phyloP scores from a whole-genome alignment of 192 early-diverging fungal genomes.

The Entomortierella parvispora region DNA sequence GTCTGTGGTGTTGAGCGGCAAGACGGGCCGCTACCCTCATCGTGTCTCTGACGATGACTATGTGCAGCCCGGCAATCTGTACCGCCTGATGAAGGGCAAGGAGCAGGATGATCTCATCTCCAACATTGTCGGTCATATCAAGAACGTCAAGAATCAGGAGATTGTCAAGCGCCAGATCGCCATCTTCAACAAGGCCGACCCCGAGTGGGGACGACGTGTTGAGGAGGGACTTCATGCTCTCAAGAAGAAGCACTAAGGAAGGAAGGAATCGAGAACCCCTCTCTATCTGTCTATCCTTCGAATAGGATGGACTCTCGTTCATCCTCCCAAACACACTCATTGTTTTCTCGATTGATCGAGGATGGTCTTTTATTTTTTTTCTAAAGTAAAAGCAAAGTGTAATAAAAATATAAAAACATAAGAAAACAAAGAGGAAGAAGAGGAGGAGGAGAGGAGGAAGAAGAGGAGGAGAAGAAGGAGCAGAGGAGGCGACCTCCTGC shows the following conservation, averaged over 20 bases:
- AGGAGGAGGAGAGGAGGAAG: not conserved
- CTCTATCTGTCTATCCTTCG: not conserved
- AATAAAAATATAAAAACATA: not conserved
- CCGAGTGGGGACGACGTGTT: constrained; percentile 76
- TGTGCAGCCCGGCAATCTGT: constrained; percentile 72
- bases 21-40: constrained; percentile 70
- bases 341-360: not conserved
- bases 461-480: not conserved
- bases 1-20: constrained; percentile 57
- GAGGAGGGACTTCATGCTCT: constrained; percentile 58
- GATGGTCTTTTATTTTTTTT: not conserved
- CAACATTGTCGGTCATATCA: constrained; percentile 72
- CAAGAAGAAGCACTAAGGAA: constrained; percentile 20
- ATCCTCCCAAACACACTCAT: not conserved
- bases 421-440: not conserved
- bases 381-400: not conserved
- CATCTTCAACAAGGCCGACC: constrained; percentile 78
- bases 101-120: constrained; percentile 69
- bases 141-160: constrained; percentile 65
- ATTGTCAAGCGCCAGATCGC: constrained; percentile 77
- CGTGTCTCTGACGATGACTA: constrained; percentile 69
- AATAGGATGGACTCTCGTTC: not conserved
- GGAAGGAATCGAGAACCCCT: not conserved
- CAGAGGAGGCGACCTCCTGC: too few relatives aligned
- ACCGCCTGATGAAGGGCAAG: constrained; percentile 69